These are phyloP conservation scores for Claviceps sp. DNA, from an alignment of 2,329 filamentous ascomycete genomes.

Conservation along the genomic window DNA sequence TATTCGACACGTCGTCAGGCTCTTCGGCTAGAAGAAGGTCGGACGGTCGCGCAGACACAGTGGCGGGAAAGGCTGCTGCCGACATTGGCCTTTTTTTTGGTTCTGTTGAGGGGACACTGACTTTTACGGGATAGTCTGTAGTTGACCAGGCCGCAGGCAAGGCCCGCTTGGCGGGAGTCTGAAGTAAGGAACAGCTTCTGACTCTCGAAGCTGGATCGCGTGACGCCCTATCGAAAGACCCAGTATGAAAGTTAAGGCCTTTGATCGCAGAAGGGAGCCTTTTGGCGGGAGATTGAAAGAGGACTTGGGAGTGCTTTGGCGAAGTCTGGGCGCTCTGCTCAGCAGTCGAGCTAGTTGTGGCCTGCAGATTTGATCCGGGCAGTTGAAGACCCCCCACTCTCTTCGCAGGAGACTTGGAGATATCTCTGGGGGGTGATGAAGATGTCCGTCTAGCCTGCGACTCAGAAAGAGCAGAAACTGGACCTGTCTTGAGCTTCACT, in stretches of 20 bases:
- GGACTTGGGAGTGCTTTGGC: slow-evolving; percentile 23
- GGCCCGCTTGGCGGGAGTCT: slow-evolving; percentile 38
- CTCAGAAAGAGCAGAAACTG: slow-evolving; percentile 18
- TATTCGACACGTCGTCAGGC: slow-evolving; percentile 8
- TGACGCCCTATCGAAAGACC: slow-evolving; percentile 13
- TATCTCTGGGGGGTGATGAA: slow-evolving; percentile 39
- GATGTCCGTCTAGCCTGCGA: slow-evolving; percentile 45
- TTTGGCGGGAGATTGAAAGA: slow-evolving; percentile 39
- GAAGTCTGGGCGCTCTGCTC: slow-evolving; percentile 12
- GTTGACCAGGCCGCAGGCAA: slow-evolving; percentile 22
- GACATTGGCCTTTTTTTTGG: slow-evolving; percentile 23
- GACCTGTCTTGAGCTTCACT: slow-evolving; percentile 1
- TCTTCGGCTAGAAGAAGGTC: slow-evolving; percentile 25
- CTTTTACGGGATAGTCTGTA: slow-evolving; percentile 14
- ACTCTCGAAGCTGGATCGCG: slow-evolving; percentile 23
- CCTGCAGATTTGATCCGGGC: slow-evolving; percentile 21
- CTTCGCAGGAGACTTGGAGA: slow-evolving; percentile 43
- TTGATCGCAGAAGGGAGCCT: slow-evolving; percentile 32
- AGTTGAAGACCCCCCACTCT: slow-evolving; percentile 19
- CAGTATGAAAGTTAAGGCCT: slow-evolving; percentile 16
- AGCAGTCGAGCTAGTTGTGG: slow-evolving; percentile 3
- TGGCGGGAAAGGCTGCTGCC: slow-evolving; percentile 17
- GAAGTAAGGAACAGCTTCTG: slow-evolving; percentile 32
- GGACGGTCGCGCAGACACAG: slow-evolving; percentile 17
- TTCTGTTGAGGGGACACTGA: slow-evolving; percentile 11